A percentile compares a stretch with the other conserved stretches of the same genome.
These are phyloP conservation scores for Ilyonectria robusta DNA, from an alignment of 2,329 filamentous ascomycete species.

Conservation along the genomic window DNA sequence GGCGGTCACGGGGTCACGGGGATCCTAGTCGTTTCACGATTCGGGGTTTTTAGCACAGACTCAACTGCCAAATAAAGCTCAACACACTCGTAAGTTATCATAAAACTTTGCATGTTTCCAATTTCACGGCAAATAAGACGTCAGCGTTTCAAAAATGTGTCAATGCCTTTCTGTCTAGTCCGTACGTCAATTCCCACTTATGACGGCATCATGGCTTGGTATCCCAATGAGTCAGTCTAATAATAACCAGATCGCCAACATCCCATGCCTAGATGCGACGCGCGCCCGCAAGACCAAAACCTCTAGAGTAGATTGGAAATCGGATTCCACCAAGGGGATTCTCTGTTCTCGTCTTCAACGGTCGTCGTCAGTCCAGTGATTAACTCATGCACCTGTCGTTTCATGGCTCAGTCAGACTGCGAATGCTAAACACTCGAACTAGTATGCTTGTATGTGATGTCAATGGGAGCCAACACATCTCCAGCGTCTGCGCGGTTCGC, in stretches of 20 bases:
- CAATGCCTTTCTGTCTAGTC: background rate
- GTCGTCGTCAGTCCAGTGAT: background rate
- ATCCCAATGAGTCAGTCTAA: background rate
- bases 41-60: slow-evolving; percentile 3
- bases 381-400: background rate
- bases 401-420: too few relatives aligned
- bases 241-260: background rate
- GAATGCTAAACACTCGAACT: background rate
- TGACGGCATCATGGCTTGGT: background rate
- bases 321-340: background rate
- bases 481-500: too few relatives aligned
- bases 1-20: slow-evolving; percentile 1
- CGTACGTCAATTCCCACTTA: background rate
- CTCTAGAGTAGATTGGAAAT: background rate
- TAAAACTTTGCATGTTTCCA: background rate
- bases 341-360: background rate
- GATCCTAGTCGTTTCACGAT: slow-evolving; percentile 5
- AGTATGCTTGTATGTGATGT: background rate
- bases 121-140: background rate
- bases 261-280: background rate
- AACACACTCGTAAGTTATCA: background rate
- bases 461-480: background rate
- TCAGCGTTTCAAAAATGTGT: slow-evolving; percentile 15
- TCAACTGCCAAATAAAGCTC: background rate
- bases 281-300: background rate